Evolutionary conservation across 805 yeast genomes (phyloP), one percentile per base, ranked within the genome.

Genomic region (Pichia californica): DNA sequence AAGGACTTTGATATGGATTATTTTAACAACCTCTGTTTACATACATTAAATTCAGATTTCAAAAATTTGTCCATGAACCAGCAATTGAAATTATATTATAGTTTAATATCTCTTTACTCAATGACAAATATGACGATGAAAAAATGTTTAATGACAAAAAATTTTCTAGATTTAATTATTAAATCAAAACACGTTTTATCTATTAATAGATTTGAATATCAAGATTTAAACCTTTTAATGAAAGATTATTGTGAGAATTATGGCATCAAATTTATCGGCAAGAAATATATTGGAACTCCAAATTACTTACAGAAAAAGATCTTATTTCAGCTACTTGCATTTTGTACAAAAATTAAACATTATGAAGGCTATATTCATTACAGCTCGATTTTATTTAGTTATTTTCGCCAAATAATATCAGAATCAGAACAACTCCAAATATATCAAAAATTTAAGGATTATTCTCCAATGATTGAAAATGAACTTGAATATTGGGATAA

Each of bases 401-500:
- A 78, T 27, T 83, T 75, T 51, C 60, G 74, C 2, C 75, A 73
- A 51, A 64, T 80, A 20, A 62, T 86, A 36, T 67, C 76, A 0
- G 64, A 66, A 8, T 73, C 70, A 10, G 93, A 85, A 52, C 95
- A 86, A 55, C 48, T 62, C 3, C 59, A 58, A 13, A 47, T 74
- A 3, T 60, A 64, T 46, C 47, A 52, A 7, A 61, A 57, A 2
- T 52, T 81, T 9, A 64, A 58, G 28, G 45, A 55, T 8, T 50
- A 67, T 11, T 52, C 46, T 25, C 18, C 32, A 1, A 38, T 38
- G 2, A 16, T 31, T 5, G 43, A 44, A 2, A 7, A 3, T 4
- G 16, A 52, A 1, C 48, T 63, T 10, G 62, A 67, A 1, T 87
- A 86, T 54, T 86, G 95, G 86, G 96, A 91, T 59, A 79, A 81